phyloP scores from a whole-genome alignment of 352 stramenopile genomes.

The Globisporangium uncinulatum region DNA sequence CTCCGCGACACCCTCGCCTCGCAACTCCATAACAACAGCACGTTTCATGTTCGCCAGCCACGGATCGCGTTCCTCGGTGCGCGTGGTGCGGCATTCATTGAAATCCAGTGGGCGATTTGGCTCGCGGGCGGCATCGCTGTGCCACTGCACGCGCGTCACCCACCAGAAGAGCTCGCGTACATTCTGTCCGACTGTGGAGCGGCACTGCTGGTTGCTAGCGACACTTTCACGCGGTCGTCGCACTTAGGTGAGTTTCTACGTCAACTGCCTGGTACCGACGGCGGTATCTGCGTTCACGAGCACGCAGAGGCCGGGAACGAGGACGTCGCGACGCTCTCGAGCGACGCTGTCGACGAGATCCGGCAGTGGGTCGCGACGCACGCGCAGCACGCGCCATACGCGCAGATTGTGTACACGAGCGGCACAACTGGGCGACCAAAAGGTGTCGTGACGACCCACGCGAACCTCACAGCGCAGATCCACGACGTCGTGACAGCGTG shows the following conservation, averaged over 20 bases:
- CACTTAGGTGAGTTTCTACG: slow-evolving; percentile 18
- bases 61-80: slow-evolving; percentile 37
- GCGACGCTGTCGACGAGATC: slow-evolving; percentile 17
- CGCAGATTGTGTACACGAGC: slow-evolving; percentile 81
- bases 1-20: slow-evolving; percentile 27
- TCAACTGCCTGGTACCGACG: slow-evolving; percentile 8
- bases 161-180: slow-evolving; percentile 64
- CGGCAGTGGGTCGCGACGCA: slow-evolving; percentile 26
- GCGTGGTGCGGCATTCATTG: slow-evolving; percentile 46
- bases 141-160: slow-evolving; percentile 53
- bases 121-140: slow-evolving; percentile 57
- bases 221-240: slow-evolving; percentile 20
- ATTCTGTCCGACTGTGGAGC: slow-evolving; percentile 56
- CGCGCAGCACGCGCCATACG: slow-evolving; percentile 18
- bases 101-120: slow-evolving; percentile 77
- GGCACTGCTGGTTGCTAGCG: slow-evolving; percentile 40
- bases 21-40: slow-evolving; percentile 5
- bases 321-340: slow-evolving; percentile 1
- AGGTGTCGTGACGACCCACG: slow-evolving; percentile 79
- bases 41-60: slow-evolving; percentile 14
- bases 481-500: slow-evolving; percentile 79
- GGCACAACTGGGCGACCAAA: slow-evolving; percentile 81
- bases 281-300: slow-evolving; percentile 20
- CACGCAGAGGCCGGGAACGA: background rate
- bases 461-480: slow-evolving; percentile 66